phyloP scores from a whole-genome alignment of 2,329 filamentous ascomycete species.

The Neofusicoccum laricinum region DNA sequence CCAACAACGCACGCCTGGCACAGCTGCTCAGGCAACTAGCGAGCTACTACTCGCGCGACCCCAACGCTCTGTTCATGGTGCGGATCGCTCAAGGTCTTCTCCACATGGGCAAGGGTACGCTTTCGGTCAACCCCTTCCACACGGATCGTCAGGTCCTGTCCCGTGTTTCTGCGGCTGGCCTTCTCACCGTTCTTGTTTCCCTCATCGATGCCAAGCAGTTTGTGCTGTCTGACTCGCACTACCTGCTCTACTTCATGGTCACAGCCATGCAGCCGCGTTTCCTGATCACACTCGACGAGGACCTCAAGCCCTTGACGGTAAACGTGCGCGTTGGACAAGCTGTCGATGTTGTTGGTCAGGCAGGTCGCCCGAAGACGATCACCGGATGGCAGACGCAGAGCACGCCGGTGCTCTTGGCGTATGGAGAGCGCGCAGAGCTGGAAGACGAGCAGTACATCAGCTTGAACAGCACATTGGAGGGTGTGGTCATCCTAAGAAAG shows the following conservation, averaged over 20 bases:
- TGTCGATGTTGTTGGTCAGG: constrained; percentile 96
- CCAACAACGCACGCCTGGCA: constrained; percentile 94
- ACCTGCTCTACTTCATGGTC: constrained; percentile 94
- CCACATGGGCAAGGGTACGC: constrained; percentile 98
- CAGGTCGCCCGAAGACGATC: constrained; percentile 96
- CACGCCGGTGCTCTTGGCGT: constrained; percentile 92
- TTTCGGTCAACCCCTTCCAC: constrained; percentile 98
- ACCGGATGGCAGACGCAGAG: constrained; percentile 99
- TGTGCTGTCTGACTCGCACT: constrained; percentile 71
- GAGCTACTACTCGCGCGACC: constrained; percentile 96
- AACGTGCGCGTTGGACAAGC: constrained; percentile 97
- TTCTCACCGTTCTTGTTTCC: constrained; percentile 85
- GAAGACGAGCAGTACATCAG: constrained; percentile 97
- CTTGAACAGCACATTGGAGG: constrained; percentile 86
- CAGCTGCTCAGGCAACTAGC: constrained; percentile 92
- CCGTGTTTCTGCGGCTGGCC: constrained; percentile 80
- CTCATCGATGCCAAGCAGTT: constrained; percentile 95
- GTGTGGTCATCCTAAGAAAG: constrained; percentile 94
- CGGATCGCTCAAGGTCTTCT: constrained; percentile 95
- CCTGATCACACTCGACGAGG: constrained; percentile 92
- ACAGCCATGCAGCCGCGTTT: constrained; percentile 97
- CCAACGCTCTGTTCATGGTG: constrained; percentile 97
- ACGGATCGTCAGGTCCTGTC: constrained; percentile 96
- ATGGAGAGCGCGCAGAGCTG: constrained; percentile 92
- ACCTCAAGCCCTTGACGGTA: constrained; percentile 88